phyloP scores from a whole-genome alignment of 495 filamentous ascomycete genomes.

The Penicillium ochrochloron region DNA sequence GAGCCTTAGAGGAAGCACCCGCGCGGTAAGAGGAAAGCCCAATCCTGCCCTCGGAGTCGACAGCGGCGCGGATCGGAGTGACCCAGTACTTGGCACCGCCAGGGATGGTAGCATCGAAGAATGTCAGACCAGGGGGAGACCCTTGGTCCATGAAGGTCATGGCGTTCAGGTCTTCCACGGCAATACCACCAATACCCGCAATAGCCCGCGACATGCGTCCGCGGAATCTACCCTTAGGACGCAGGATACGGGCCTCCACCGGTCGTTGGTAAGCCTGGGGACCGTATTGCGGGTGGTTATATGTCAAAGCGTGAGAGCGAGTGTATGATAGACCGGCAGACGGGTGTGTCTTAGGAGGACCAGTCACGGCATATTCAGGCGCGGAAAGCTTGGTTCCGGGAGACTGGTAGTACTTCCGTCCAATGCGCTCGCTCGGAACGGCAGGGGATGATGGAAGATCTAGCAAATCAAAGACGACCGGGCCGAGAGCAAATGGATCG shows the following conservation, averaged over 20 bases:
- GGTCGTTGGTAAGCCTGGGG: slow-evolving; percentile 67
- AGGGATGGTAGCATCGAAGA: slow-evolving; percentile 60
- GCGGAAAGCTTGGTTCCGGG: slow-evolving; percentile 45
- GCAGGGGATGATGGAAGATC: slow-evolving; percentile 50
- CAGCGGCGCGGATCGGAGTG: slow-evolving; percentile 55
- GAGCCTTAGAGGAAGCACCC: slow-evolving; percentile 47
- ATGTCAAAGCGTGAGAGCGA: slow-evolving; percentile 67
- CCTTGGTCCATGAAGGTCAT: slow-evolving; percentile 43
- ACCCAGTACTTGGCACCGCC: slow-evolving; percentile 74
- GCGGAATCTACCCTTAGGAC: slow-evolving; percentile 47
- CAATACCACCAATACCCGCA: slow-evolving; percentile 57
- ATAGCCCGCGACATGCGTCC: slow-evolving; percentile 41
- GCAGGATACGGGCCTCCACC: slow-evolving; percentile 70
- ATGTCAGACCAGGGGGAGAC: slow-evolving; percentile 43
- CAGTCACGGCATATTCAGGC: slow-evolving; percentile 56
- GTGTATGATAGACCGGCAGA: slow-evolving; percentile 88
- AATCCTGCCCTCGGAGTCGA: slow-evolving; percentile 66
- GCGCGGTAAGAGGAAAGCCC: slow-evolving; percentile 53
- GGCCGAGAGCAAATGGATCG: slow-evolving; percentile 52
- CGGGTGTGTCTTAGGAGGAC: slow-evolving; percentile 86
- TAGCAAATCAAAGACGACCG: slow-evolving; percentile 52
- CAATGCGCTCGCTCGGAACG: slow-evolving; percentile 43
- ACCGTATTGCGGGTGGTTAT: slow-evolving; percentile 84
- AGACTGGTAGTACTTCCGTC: slow-evolving; percentile 42
- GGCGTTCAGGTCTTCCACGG: slow-evolving; percentile 48